Conservation (phyloP, 2,329 filamentous ascomycete species). For the Fusarium veterinarium region DNA sequence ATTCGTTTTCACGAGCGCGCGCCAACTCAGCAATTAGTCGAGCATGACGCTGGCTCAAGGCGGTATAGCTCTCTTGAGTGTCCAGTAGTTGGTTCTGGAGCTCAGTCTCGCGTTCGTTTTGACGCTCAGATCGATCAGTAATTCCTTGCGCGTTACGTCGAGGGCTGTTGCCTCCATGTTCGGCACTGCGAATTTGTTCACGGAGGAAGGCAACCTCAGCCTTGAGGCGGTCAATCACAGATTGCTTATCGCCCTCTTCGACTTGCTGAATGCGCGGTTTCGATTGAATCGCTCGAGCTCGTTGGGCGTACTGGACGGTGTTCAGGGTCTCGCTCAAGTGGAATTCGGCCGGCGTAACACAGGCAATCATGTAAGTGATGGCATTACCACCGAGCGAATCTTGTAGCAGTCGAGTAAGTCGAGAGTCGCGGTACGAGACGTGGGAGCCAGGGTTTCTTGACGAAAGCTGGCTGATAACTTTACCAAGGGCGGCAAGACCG, state of each 20-base stretch:
- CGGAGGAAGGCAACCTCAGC: conserved; percentile 93
- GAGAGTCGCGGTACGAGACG: conserved; percentile 98
- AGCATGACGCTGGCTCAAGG: conserved; percentile 92
- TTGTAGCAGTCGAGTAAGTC: conserved; percentile 91
- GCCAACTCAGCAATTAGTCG: conserved; percentile 94
- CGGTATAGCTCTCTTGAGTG: conserved; percentile 92
- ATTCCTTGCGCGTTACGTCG: conserved; percentile 64
- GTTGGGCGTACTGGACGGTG: conserved; percentile 96
- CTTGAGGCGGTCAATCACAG: conserved; percentile 90
- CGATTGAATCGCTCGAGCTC: conserved; percentile 95
- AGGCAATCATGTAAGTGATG: conserved; percentile 99
- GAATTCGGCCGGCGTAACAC: conserved; percentile 95
- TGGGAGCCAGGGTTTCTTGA: conserved; percentile 88
- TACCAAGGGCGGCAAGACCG: conserved; percentile 91
- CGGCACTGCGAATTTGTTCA: conserved; percentile 89
- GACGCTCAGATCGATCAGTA: conserved; percentile 80
- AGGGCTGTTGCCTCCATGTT: conserved; percentile 65
- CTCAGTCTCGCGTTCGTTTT: conserved; percentile 86
- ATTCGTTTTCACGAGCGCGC: conserved; percentile 79
- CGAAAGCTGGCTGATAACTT: conserved; percentile 97
- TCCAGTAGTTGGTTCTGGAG: conserved; percentile 95
- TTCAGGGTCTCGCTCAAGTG: conserved; percentile 98
- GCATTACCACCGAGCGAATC: conserved; percentile 97
- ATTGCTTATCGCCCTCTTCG: conserved; percentile 94
- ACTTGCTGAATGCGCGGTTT: conserved; percentile 96